These are phyloP conservation scores for Neurospora sp. DNA, from an alignment of 2,329 filamentous ascomycete species.

Conservation along the genomic window DNA sequence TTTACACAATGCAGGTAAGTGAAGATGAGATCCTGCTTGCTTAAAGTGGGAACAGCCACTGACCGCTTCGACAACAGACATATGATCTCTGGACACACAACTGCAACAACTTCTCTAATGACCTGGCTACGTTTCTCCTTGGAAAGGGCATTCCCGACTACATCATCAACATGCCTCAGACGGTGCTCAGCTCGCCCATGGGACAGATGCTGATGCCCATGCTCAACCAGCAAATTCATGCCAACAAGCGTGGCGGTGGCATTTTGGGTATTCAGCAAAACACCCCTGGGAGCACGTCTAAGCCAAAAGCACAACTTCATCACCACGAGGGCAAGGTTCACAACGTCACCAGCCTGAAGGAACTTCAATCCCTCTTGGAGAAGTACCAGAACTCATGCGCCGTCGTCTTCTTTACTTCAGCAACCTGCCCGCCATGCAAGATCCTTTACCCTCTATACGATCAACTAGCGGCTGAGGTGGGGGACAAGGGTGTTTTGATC, in stretches of 20 bases:
- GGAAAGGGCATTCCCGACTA: conserved; percentile 81
- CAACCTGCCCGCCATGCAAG: conserved; percentile 78
- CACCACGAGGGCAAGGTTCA: conserved; percentile 42
- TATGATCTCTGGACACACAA: conserved; percentile 90
- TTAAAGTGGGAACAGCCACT: neutral
- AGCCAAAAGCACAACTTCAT: conserved; percentile 17
- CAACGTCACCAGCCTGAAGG: conserved; percentile 45
- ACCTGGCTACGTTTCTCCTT: conserved; percentile 79
- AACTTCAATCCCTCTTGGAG: conserved; percentile 50
- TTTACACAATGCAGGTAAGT: conserved; percentile 68
- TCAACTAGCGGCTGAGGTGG: conserved; percentile 64
- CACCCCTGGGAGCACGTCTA: conserved; percentile 18
- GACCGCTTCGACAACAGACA: conserved; percentile 36
- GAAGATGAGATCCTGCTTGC: neutral
- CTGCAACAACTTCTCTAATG: conserved; percentile 96
- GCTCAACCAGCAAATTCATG: conserved; percentile 39
- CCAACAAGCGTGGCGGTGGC: conserved; percentile 38
- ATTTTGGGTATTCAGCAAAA: conserved; percentile 40
- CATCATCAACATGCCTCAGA: conserved; percentile 75
- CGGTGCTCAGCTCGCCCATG: conserved; percentile 47
- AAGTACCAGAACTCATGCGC: conserved; percentile 58
- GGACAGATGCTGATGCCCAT: conserved; percentile 81
- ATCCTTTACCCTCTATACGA: conserved; percentile 74
- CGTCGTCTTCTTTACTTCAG: conserved; percentile 85
- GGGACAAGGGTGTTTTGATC: conserved; percentile 59